Evolutionary conservation across 345 rosid genomes (phyloP).

Genomic region (Eucalyptus pauciflora): DNA sequence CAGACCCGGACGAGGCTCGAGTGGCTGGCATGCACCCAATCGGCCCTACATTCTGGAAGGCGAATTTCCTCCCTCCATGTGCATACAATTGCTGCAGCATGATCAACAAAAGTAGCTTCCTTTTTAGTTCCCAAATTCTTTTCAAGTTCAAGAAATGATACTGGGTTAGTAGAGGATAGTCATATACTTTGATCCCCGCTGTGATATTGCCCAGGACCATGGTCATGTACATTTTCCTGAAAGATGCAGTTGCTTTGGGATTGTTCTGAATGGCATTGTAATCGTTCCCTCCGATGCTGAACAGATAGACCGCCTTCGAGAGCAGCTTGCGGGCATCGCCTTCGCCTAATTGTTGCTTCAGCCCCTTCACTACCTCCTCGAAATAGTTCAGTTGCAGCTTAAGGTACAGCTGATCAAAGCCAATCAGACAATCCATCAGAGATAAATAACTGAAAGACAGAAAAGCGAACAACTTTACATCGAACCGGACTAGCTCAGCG

Average conservation of each 20-base stretch:
- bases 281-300: slow-evolving; percentile 11
- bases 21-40: slow-evolving; percentile 9
- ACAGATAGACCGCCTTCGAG: slow-evolving; percentile 1
- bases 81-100: neutral
- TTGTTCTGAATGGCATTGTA: neutral
- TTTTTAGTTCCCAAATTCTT: neutral
- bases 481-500: neutral
- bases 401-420: slow-evolving; percentile 1
- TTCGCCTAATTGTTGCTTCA: neutral
- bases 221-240: neutral
- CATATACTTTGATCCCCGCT: neutral
- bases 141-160: neutral
- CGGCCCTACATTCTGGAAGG: slow-evolving; percentile 11
- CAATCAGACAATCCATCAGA: neutral
- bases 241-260: neutral
- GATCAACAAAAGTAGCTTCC: neutral
- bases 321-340: neutral
- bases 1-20: neutral
- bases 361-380: neutral
- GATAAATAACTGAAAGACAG: neutral
- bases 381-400: slow-evolving; percentile 1
- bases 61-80: slow-evolving; percentile 1
- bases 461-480: neutral
- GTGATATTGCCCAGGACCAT: neutral
- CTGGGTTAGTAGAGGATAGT: neutral